Evolutionary conservation across 1,284 basidiomycete genomes (phyloP).

Genomic region (Trichosporon sp.): DNA sequence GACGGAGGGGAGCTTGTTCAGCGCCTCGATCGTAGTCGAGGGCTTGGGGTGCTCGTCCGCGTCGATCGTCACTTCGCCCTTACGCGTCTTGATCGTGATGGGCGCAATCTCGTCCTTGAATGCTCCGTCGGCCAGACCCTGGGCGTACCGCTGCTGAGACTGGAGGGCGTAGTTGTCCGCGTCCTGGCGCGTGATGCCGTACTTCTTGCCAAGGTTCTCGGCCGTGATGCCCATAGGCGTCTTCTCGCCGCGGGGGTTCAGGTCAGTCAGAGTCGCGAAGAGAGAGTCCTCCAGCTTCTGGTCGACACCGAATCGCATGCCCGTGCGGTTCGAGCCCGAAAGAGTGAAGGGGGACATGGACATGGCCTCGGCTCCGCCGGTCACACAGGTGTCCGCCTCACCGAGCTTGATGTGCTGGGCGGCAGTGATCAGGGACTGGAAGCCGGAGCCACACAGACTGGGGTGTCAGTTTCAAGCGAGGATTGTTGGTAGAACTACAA

Average conservation of each 20-base stretch:
- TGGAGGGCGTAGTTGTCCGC: conserved; percentile 55
- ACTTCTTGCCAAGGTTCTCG: conserved; percentile 54
- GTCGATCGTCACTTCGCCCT: conserved; percentile 38
- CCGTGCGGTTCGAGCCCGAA: conserved; percentile 48
- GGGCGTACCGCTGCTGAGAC: conserved; percentile 54
- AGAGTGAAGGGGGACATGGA: conserved; percentile 52
- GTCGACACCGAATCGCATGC: conserved; percentile 48
- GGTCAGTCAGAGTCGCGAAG: conserved; percentile 52
- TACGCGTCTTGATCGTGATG: conserved; percentile 79
- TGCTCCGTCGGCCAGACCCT: conserved; percentile 51
- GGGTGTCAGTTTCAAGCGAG: not conserved
- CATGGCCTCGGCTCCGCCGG: conserved; percentile 56
- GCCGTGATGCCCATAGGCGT: conserved; percentile 56
- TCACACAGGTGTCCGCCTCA: conserved; percentile 53
- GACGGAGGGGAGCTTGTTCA: conserved; percentile 51
- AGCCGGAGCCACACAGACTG: conserved; percentile 55
- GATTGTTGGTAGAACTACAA: no score
- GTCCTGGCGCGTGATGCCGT: conserved; percentile 53
- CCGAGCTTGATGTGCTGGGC: conserved; percentile 53
- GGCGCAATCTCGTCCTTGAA: conserved; percentile 73
- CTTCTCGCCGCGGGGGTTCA: conserved; percentile 49
- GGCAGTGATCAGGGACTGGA: conserved; percentile 54
- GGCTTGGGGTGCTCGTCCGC: conserved; percentile 55
- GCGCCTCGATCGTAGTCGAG: conserved; percentile 48
- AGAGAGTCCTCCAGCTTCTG: conserved; percentile 56